Conservation (phyloP, 495 filamentous ascomycete species). For the Xylaria longipes region DNA sequence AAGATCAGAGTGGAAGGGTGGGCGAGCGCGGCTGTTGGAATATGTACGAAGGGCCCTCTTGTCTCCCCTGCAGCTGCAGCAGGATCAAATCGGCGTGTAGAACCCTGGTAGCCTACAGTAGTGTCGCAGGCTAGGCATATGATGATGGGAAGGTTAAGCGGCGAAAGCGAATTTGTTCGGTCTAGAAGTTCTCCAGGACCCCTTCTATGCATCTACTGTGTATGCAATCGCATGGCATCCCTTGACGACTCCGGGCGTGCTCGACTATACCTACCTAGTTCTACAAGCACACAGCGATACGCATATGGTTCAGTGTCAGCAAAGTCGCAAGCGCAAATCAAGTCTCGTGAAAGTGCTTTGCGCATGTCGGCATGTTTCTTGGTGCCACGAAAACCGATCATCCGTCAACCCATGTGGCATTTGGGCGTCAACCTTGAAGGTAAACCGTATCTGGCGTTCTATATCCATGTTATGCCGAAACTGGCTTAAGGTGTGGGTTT, state of each 20-base stretch:
- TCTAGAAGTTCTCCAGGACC: neutral
- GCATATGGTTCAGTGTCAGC: neutral
- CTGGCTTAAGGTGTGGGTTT: neutral
- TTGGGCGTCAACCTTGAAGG: neutral
- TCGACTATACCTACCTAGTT: neutral
- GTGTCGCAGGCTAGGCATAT: neutral
- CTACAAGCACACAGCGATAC: neutral
- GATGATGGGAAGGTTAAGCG: neutral
- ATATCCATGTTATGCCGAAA: too few species aligned
- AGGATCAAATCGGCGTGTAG: neutral
- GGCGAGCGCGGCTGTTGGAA: neutral
- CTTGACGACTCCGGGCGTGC: neutral
- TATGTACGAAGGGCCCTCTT: neutral
- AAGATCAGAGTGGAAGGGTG: neutral
- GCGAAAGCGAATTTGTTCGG: neutral
- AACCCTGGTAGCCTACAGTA: neutral
- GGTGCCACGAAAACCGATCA: constrained; percentile 15
- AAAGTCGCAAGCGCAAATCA: neutral
- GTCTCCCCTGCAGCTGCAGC: neutral
- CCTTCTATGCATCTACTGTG: neutral
- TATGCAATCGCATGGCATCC: neutral
- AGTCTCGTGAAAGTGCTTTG: neutral
- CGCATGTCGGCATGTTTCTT: constrained; percentile 7
- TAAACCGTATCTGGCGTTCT: neutral
- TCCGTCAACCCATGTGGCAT: constrained; percentile 2